Evolutionary conservation across 2,329 filamentous ascomycete genomes (phyloP).

Genomic region (Sodiomyces alkalinus): DNA sequence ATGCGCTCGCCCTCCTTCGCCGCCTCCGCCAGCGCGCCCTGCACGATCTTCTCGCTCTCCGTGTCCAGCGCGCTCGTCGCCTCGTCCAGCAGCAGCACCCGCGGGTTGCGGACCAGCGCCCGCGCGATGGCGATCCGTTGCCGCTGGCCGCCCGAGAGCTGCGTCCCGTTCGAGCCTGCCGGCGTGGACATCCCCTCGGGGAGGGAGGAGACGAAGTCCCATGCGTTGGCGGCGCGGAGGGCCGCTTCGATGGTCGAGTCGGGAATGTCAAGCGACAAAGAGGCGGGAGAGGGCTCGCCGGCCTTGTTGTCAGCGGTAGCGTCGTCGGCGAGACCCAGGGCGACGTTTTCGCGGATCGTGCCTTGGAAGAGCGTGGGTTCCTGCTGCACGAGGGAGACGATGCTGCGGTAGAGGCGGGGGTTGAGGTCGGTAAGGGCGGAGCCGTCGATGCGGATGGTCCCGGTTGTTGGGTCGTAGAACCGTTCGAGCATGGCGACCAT

Average conservation of each 20-base stretch:
- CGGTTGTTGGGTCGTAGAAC: constrained; percentile 27
- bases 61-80: constrained; percentile 52
- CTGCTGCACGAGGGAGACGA: constrained; percentile 41
- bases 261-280: too few species aligned
- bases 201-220: constrained; percentile 24
- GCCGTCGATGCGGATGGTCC: constrained; percentile 30
- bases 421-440: constrained; percentile 25
- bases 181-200: constrained; percentile 40
- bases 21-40: constrained; percentile 37
- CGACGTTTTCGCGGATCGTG: constrained; percentile 31
- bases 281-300: too few species aligned
- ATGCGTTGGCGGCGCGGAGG: constrained; percentile 30
- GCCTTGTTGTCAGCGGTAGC: constrained; percentile 6
- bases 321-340: constrained; percentile 16
- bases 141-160: constrained; percentile 57
- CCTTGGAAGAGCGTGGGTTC: constrained; percentile 37
- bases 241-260: constrained; percentile 24
- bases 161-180: constrained; percentile 52
- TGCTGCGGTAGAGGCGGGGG: constrained; percentile 32
- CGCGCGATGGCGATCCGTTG: constrained; percentile 61
- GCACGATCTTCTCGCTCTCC: constrained; percentile 49
- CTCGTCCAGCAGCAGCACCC: constrained; percentile 57
- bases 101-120: constrained; percentile 50
- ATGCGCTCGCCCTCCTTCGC: constrained; percentile 21
- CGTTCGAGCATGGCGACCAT: constrained; percentile 36